phyloP scores from a whole-genome alignment of 2,329 filamentous ascomycete genomes.

The Akanthomyces muscarius region DNA sequence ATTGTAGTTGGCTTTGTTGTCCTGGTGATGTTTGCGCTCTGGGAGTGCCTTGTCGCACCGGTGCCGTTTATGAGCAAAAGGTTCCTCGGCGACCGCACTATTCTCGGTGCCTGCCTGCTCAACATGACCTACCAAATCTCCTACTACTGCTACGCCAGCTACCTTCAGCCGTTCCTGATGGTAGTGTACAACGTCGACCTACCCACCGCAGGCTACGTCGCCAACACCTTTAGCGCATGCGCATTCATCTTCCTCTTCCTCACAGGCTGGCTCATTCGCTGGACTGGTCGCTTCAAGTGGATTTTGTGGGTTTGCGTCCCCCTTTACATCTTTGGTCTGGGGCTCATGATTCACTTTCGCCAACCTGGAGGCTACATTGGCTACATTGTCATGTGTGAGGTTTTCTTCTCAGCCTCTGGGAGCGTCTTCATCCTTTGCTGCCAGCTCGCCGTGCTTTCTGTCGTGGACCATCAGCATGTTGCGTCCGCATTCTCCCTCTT shows the following conservation, averaged over 20 bases:
- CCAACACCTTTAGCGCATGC: constrained; percentile 48
- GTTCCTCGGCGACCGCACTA: constrained; percentile 49
- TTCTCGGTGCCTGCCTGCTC: constrained; percentile 47
- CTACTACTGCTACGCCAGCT: constrained; percentile 51
- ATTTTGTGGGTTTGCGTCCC: constrained; percentile 28
- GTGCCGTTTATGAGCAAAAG: constrained; percentile 52
- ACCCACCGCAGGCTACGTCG: constrained; percentile 44
- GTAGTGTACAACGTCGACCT: constrained; percentile 44
- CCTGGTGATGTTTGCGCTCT: constrained; percentile 52
- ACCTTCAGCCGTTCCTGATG: constrained; percentile 54
- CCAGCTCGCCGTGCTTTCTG: constrained; percentile 25
- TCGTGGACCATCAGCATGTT: constrained; percentile 25
- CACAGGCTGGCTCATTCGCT: constrained; percentile 42
- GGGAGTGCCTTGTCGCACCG: constrained; percentile 54
- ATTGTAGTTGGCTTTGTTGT: constrained; percentile 56
- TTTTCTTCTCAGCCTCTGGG: constrained; percentile 40
- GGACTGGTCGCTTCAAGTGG: constrained; percentile 47
- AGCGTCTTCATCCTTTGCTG: constrained; percentile 27
- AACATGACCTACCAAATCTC: constrained; percentile 43
- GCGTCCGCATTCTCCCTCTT: constrained; percentile 24
- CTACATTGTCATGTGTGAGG: constrained; percentile 36
- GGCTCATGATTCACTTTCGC: constrained; percentile 43
- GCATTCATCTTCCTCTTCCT: constrained; percentile 46
- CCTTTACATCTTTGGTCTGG: constrained; percentile 34
- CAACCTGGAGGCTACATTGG: constrained; percentile 30